Evolutionary conservation across 495 filamentous ascomycete genomes (phyloP).

Genomic region (Penicillium paxilli): DNA sequence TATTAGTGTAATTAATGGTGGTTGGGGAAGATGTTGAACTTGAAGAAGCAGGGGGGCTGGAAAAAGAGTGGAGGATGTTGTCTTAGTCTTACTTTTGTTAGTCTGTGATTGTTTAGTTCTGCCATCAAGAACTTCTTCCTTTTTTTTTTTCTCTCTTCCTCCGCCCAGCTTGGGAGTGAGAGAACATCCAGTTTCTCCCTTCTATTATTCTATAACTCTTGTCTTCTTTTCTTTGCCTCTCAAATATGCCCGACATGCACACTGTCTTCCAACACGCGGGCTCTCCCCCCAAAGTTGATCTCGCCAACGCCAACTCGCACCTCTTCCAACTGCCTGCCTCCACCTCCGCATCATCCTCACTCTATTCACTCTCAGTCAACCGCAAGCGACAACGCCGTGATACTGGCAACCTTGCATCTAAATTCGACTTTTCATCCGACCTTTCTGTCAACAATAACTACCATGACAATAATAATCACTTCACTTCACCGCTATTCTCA

Average conservation of each 20-base stretch:
- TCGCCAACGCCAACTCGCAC: constrained; percentile 53
- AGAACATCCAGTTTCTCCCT: not conserved
- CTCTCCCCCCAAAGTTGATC: constrained; percentile 55
- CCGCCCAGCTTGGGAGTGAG: not conserved
- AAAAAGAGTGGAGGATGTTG: not conserved
- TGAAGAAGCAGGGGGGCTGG: not conserved
- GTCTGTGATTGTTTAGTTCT: not conserved
- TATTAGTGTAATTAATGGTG: not conserved
- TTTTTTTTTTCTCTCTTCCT: not conserved
- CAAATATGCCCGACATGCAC: constrained; percentile 43
- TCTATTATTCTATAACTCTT: too few relatives aligned
- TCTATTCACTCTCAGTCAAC: constrained; percentile 58
- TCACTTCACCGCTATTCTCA: constrained; percentile 52
- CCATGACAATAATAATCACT: too few relatives aligned
- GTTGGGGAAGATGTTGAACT: not conserved
- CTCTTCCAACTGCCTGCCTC: constrained; percentile 72
- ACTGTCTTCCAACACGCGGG: constrained; percentile 52
- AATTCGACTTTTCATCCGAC: constrained; percentile 25
- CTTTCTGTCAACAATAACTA: constrained; percentile 24
- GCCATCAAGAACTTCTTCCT: not conserved
- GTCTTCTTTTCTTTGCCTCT: constrained; percentile 4
- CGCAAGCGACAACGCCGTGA: constrained; percentile 45
- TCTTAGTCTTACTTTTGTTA: not conserved
- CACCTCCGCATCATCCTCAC: constrained; percentile 59
- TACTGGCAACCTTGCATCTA: constrained; percentile 27